Percentiles rank a stretch among this genome's conserved stretches.
Evolutionary conservation across 2,329 filamentous ascomycete species (phyloP).

Genomic region (Colletotrichum sp.): DNA sequence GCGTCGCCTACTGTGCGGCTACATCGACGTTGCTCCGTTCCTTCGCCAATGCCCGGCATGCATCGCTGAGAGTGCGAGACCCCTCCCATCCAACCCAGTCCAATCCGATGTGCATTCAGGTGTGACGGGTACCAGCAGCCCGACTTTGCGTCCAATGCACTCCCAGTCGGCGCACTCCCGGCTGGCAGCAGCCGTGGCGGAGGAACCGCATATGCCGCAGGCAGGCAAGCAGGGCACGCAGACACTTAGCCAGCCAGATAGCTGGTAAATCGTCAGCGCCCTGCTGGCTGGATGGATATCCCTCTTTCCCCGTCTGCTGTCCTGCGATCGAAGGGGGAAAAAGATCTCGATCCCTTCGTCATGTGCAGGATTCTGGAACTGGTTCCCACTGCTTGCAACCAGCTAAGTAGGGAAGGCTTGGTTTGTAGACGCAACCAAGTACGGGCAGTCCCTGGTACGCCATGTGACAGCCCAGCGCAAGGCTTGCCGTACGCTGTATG

Average conservation of each 20-base stretch:
- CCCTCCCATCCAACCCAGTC: not conserved
- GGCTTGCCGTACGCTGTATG: not conserved
- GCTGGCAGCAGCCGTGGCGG: not conserved
- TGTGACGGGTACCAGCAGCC: not conserved
- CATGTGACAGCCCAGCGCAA: conserved; percentile 13
- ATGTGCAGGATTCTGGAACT: conserved; percentile 8
- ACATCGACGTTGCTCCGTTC: not conserved
- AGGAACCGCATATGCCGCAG: not conserved
- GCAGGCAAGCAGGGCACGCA: not conserved
- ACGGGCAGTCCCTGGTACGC: conserved; percentile 6
- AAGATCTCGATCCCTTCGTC: conserved; percentile 1
- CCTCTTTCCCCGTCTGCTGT: not conserved
- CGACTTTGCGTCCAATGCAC: not conserved
- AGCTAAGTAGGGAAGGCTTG: not conserved
- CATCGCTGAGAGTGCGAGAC: not conserved
- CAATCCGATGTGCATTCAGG: not conserved
- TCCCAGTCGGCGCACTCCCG: not conserved
- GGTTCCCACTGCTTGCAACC: not conserved
- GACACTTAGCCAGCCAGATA: not conserved
- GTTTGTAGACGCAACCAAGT: not conserved
- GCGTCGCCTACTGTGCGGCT: not conserved
- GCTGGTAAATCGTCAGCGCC: not conserved
- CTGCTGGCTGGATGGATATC: not conserved
- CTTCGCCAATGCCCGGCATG: not conserved
- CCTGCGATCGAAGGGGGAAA: not conserved